Base-by-base conservation (phyloP, 495 filamentous ascomycete species). In the Lophiotrema nucula region DNA sequence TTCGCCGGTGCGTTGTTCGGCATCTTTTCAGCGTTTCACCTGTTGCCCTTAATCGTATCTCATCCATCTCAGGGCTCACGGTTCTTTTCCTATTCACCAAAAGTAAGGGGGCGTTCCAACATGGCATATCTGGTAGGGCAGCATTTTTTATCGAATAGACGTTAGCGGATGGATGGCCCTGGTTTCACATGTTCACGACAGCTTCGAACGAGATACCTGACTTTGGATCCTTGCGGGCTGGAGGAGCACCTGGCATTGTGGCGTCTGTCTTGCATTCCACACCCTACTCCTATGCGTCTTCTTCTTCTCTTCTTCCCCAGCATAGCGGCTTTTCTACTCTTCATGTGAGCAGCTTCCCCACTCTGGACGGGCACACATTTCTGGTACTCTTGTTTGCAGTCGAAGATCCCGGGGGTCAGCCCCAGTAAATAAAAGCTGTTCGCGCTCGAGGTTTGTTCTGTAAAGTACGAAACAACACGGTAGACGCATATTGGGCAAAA, bases 131-230 rank as follows among this genome's bases (percentile, higher is more conserved):
- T 41, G 57, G 54, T 33, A 47, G 42, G 53, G 53, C 56, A 60
- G 61, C 13, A 25, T 41, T 55, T 56, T 52, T 33, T 57, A 25
- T 38, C 50, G 50, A 58, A 62, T 66, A 66, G 63, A 66, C 56
- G 18, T 58, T 51, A 49, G 47, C 42, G 53, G 47, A 48, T 47
- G 45, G 53, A 58, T 42, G 42, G 47, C 31, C 52, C 35, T 26
- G 42, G 31, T 19, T 51, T 50, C 50, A 48, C 42, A 39, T 60
- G 35, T 53, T 55, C 56, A 53, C 41, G 51, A 55, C 35, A 46
- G 37, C 45, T 52, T 58, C 50, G 12, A 24, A 58, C 49, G 48
- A 61, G 47, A 60, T 60, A 57, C 56, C 56, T 56, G 57, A 53
- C 57, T 57, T 65, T 48, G 62, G 52, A 60, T 45, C 31, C 37